Evolutionary conservation across 768 basidiomycete genomes (phyloP).

Genomic region (Hortiboletus campestris): DNA sequence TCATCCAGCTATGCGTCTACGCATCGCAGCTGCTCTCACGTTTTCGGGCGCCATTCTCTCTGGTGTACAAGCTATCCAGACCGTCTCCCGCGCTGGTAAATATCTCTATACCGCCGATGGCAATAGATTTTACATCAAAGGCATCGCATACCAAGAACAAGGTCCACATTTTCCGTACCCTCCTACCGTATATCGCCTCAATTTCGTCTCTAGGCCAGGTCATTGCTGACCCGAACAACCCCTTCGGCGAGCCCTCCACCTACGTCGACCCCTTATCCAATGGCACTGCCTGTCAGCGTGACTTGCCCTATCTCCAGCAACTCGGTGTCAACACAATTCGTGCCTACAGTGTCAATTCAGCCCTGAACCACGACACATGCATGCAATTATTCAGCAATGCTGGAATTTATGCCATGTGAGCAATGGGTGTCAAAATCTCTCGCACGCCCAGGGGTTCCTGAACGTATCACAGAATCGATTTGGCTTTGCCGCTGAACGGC

Average conservation of each 20-base stretch:
- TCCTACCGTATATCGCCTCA: neutral
- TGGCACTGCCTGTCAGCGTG: constrained; percentile 65
- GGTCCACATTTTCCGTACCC: constrained; percentile 39
- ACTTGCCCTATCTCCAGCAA: constrained; percentile 72
- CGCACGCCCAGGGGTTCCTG: constrained; percentile 6
- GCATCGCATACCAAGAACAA: constrained; percentile 81
- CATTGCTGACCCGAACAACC: constrained; percentile 49
- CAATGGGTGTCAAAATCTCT: constrained; percentile 6
- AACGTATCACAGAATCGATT: constrained; percentile 62
- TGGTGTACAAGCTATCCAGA: constrained; percentile 63
- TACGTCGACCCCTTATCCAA: constrained; percentile 81
- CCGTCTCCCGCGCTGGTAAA: constrained; percentile 66
- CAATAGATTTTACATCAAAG: constrained; percentile 84
- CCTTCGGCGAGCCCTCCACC: constrained; percentile 68
- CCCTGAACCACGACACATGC: constrained; percentile 82
- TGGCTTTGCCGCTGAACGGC: constrained; percentile 82
- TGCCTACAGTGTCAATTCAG: constrained; percentile 82
- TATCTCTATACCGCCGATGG: constrained; percentile 81
- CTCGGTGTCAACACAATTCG: constrained; percentile 81
- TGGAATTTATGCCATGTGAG: constrained; percentile 88
- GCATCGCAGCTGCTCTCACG: constrained; percentile 29
- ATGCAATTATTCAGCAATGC: constrained; percentile 75
- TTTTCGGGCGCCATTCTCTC: constrained; percentile 42
- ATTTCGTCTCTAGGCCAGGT: constrained; percentile 31
- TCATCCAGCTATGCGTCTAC: constrained; percentile 27